These are phyloP conservation scores for Babesia bigemina DNA, from an alignment of 169 alveolate genomes.

Conservation along the genomic window DNA sequence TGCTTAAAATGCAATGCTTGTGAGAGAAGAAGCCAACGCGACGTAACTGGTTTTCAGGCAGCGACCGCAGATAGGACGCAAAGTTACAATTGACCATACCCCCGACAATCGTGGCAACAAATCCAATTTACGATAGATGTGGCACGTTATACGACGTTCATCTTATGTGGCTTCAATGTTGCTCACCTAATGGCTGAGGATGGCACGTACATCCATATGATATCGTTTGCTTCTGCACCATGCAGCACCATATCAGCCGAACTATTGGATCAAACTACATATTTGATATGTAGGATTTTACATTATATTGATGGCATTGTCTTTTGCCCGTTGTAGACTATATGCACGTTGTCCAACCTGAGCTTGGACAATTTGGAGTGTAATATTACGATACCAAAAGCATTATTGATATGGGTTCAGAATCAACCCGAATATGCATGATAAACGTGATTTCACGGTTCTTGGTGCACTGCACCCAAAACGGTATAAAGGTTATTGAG, in stretches of 20 bases:
- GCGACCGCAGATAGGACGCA: background rate
- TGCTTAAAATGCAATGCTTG: background rate
- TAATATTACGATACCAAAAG: background rate
- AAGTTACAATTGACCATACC: background rate
- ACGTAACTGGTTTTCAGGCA: background rate
- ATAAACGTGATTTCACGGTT: too few species aligned
- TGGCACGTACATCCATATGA: constrained; percentile 1
- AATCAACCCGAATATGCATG: too few species aligned
- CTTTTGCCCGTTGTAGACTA: background rate
- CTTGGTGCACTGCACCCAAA: too few species aligned
- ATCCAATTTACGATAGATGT: background rate
- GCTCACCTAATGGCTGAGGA: background rate
- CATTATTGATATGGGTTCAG: background rate
- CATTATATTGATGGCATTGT: background rate
- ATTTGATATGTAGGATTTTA: background rate
- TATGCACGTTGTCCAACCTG: constrained; percentile 5
- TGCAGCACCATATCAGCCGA: background rate
- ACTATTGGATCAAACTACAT: background rate
- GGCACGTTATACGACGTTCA: background rate
- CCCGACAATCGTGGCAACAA: background rate
- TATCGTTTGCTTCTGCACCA: background rate
- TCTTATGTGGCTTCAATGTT: background rate
- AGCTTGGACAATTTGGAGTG: background rate
- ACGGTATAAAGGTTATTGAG: too few species aligned
- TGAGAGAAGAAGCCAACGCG: background rate